Base-by-base conservation (phyloP, 2,329 filamentous ascomycete genomes). In the Claviceps sorghi region DNA sequence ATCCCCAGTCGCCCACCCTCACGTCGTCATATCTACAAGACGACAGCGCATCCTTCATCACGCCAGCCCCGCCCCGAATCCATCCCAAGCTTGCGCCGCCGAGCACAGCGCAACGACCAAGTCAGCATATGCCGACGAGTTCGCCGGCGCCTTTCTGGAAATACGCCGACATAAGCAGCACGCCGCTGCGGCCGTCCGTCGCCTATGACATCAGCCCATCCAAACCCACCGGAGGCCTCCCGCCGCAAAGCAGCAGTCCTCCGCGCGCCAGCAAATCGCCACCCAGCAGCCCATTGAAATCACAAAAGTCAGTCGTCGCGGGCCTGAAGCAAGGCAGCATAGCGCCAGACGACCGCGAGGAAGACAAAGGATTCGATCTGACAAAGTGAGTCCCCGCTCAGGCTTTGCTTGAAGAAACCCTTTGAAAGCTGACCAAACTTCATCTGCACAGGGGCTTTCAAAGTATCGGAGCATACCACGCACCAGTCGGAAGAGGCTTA, bases 101-200 rank as follows among this genome's bases (percentile, higher is more conserved):
- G 0, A 89, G 84, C 61, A 91, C 87, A 6, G 81, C 85, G 5
- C 85, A 90, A 63, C 76, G 86, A 52, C 88, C 88, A 10, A 90
- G 85, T 62, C 85, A 89, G 61, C 87, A 88, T 65, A 88, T 91
- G 78, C 86, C 87, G 36, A 89, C 88, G 46, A 88, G 84, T 59
- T 89, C 85, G 34, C 88, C 88, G 0, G 88, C 88, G 1, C 86
- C 87, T 0, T 93, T 94, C 66, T 94, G 88, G 88, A 89, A 87
- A 65, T 93, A 86, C 66, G 82, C 85, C 42, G 85, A 89, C 58
- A 78, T 88, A 54, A 78, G 79, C 29, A 87, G 82, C 65, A 90
- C 86, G 2, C 86, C 86, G 1, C 71, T 86, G 51, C 72, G 73
- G 58, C 68, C 72, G 15, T 59, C 67, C 4, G 60, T 65, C 0